Conservation (phyloP, 305 asterid species). For the Vinca major region DNA sequence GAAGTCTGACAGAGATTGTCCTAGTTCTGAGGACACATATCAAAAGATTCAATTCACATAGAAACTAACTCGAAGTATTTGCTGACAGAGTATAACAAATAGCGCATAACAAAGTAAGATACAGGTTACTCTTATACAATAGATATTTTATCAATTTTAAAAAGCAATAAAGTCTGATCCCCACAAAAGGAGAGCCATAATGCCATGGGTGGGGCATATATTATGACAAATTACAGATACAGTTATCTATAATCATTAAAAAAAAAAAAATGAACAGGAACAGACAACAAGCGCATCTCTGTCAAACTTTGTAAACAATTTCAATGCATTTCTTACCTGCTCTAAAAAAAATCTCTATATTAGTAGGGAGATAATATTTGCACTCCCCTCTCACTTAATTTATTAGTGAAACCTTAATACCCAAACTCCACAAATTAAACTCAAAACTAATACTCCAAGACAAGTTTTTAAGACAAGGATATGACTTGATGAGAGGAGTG, state of each 20-base stretch:
- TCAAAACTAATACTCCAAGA: too few relatives aligned
- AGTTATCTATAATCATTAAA: background rate
- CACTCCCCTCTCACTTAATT: too few relatives aligned
- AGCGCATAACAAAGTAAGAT: background rate
- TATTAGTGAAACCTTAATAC: too few relatives aligned
- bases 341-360: background rate
- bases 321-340: background rate
- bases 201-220: background rate
- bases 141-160: background rate
- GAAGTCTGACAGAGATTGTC: constrained; percentile 82
- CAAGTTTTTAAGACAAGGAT: too few relatives aligned
- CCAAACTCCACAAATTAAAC: too few relatives aligned
- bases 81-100: background rate
- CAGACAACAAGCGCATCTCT: background rate
- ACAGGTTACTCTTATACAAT: background rate
- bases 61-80: background rate
- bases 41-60: constrained; percentile 1
- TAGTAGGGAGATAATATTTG: background rate
- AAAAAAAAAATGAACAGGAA: background rate
- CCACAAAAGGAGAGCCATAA: background rate
- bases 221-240: background rate
- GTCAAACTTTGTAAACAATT: background rate
- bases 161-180: background rate
- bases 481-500: too few relatives aligned
- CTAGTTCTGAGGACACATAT: constrained; percentile 53